Evolutionary conservation across 164 flowering plant species (phyloP), one percentile per base, ranked within the genome.

Genomic region (Nymphaea thermarum): DNA sequence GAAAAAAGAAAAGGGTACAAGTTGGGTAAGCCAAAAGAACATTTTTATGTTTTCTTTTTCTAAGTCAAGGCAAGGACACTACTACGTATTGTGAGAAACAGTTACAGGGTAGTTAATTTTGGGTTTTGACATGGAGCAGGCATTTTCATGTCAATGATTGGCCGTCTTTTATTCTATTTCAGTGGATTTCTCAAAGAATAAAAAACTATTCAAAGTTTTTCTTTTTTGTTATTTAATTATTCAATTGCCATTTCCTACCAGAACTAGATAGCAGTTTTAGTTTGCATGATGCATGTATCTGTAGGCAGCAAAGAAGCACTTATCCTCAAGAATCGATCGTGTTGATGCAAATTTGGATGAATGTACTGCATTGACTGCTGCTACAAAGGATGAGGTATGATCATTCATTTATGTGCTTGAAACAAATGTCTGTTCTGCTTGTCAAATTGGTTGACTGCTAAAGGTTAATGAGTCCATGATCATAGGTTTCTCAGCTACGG

Each of bases 271-370:
- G 4, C 55, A 47, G 55, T 3, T 7, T 47, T 47, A 6, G 11
- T 47, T 47, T 47, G 12, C 55, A 47, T 47, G 55, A 47, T 47
- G 55, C 7, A 6, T 47, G 55, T 47, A 6, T 12, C 12, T 73
- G 43, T 83, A 89, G 97, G 79, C 72, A 60, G 72, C 93, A 36
- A 83, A 80, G 71, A 80, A 78, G 68, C 71, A 74, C 53, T 74
- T 91, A 72, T 84, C 92, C 64, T 77, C 90, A 36, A 83, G 78
- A 73, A 84, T 91, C 66, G 83, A 84, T 62, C 66, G 71, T 5
- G 83, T 83, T 59, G 87, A 85, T 72, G 15, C 62, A 44, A 78
- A 69, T 73, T 45, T 91, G 72, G 87, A 84, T 62, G 87, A 86
- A 64, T 71, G 73, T 77, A 72, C 65, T 10, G 79, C 74, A 4